Percentiles rank a stretch among this genome's conserved stretches.
Conservation (phyloP, 192 early-diverging fungal genomes). For the Umbelopsis ramanniana region DNA sequence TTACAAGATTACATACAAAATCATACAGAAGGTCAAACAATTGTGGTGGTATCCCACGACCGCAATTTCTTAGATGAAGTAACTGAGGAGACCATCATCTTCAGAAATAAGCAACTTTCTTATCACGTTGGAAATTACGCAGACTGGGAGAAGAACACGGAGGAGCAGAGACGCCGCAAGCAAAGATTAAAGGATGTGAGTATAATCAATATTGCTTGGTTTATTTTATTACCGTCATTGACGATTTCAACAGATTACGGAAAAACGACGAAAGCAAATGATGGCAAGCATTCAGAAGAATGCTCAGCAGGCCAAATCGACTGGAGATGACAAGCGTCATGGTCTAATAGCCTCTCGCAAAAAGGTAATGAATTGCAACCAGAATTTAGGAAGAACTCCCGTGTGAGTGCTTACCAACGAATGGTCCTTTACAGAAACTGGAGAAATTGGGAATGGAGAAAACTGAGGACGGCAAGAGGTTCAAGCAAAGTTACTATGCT, state of each 20-base stretch:
- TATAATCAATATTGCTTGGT: background rate
- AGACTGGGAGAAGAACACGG: conserved; percentile 76
- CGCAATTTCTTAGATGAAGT: conserved; percentile 84
- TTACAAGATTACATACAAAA: conserved; percentile 78
- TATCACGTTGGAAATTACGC: conserved; percentile 90
- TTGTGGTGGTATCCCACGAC: conserved; percentile 91
- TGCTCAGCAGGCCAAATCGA: conserved; percentile 69
- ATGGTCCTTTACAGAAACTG: conserved; percentile 52
- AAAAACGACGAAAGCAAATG: conserved; percentile 75
- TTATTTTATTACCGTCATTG: background rate
- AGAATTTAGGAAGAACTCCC: background rate
- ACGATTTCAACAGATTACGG: conserved; percentile 42
- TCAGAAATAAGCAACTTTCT: conserved; percentile 69
- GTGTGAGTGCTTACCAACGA: background rate
- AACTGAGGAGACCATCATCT: conserved; percentile 74
- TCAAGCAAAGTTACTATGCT: conserved; percentile 64
- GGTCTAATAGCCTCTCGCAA: conserved; percentile 75
- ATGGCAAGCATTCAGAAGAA: conserved; percentile 82
- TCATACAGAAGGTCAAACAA: conserved; percentile 52
- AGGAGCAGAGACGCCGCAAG: conserved; percentile 73
- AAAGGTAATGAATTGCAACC: conserved; percentile 53
- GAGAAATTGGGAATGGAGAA: conserved; percentile 70
- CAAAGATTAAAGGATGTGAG: conserved; percentile 59
- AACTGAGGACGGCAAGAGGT: conserved; percentile 68
- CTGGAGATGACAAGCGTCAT: conserved; percentile 84